A percentile compares a stretch with the other conserved stretches of the same genome.
These are phyloP conservation scores for Podaxis pistillaris DNA, from an alignment of 768 basidiomycete genomes.

Conservation along the genomic window DNA sequence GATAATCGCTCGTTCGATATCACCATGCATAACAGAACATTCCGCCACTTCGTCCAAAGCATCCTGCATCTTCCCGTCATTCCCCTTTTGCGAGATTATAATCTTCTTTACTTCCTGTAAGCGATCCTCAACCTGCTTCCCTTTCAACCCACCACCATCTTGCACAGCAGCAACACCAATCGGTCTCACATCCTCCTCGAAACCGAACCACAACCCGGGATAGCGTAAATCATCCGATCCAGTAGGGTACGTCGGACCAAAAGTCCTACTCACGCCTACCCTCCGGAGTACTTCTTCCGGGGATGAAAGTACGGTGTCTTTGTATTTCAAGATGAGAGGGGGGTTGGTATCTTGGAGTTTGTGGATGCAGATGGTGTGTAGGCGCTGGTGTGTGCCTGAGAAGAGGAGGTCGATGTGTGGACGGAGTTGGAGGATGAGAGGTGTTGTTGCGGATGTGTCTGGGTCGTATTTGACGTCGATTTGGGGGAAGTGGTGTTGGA, in stretches of 20 bases:
- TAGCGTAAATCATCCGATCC: constrained; percentile 64
- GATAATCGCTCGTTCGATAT: constrained; percentile 62
- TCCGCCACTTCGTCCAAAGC: constrained; percentile 72
- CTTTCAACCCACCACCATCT: constrained; percentile 39
- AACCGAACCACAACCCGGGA: constrained; percentile 82
- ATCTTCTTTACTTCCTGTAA: constrained; percentile 77
- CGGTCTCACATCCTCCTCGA: constrained; percentile 61
- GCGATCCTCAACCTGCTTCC: constrained; percentile 55
- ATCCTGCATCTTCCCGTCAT: constrained; percentile 54
- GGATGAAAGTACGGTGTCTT: constrained; percentile 61
- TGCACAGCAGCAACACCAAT: constrained; percentile 36
- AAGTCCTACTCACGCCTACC: constrained; percentile 65
- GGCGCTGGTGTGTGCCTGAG: constrained; percentile 73
- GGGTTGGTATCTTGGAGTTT: constrained; percentile 66
- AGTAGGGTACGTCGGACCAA: constrained; percentile 80
- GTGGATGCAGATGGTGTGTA: constrained; percentile 75
- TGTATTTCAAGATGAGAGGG: constrained; percentile 67
- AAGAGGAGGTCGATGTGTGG: constrained; percentile 87
- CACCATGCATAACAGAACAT: constrained; percentile 68
- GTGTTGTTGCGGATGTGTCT: constrained; percentile 65
- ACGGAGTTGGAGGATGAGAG: constrained; percentile 73
- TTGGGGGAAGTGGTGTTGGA: constrained; percentile 72
- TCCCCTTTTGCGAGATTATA: constrained; percentile 67
- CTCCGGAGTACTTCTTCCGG: constrained; percentile 58
- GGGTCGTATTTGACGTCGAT: constrained; percentile 84